Conservation (phyloP, 1,284 basidiomycete genomes). For the Malassezia vespertilionis region DNA sequence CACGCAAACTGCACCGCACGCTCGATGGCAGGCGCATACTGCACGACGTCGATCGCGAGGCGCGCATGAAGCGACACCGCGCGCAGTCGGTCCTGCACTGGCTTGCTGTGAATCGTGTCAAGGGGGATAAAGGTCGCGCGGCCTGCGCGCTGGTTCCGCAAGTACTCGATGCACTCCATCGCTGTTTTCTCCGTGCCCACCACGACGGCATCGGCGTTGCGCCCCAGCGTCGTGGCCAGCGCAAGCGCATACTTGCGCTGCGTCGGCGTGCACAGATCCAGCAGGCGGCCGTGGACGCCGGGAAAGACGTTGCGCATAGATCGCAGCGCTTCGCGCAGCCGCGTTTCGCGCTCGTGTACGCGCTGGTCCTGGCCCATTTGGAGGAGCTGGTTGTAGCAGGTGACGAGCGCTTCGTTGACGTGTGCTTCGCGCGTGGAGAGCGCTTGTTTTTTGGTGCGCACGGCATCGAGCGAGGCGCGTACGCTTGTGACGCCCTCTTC, state of each 20-base stretch:
- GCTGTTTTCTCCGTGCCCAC: conserved; percentile 93
- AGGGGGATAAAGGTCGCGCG: conserved; percentile 95
- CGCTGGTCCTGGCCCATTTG: conserved; percentile 36
- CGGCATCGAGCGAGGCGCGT: conserved; percentile 63
- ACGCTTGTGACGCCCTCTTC: conserved; percentile 38
- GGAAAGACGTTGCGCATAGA: conserved; percentile 59
- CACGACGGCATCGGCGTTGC: conserved; percentile 88
- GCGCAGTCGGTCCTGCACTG: conserved; percentile 85
- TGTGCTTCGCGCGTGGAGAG: conserved; percentile 49
- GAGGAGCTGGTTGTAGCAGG: conserved; percentile 69
- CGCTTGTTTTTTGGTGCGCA: conserved; percentile 62
- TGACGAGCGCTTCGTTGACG: conserved; percentile 75
- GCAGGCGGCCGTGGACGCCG: conserved; percentile 60
- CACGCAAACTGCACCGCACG: conserved; percentile 92
- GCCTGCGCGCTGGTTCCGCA: conserved; percentile 84
- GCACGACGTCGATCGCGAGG: conserved; percentile 77
- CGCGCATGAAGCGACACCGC: conserved; percentile 81
- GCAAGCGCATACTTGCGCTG: conserved; percentile 84
- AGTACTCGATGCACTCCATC: conserved; percentile 88
- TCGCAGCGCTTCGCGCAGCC: conserved; percentile 71
- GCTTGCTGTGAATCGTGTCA: conserved; percentile 86
- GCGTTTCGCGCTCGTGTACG: conserved; percentile 72
- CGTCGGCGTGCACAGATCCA: conserved; percentile 85
- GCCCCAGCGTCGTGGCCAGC: conserved; percentile 84
- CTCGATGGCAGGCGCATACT: conserved; percentile 52